phyloP scores from a whole-genome alignment of 441 rosid genomes.

The Populus tomentosa region DNA sequence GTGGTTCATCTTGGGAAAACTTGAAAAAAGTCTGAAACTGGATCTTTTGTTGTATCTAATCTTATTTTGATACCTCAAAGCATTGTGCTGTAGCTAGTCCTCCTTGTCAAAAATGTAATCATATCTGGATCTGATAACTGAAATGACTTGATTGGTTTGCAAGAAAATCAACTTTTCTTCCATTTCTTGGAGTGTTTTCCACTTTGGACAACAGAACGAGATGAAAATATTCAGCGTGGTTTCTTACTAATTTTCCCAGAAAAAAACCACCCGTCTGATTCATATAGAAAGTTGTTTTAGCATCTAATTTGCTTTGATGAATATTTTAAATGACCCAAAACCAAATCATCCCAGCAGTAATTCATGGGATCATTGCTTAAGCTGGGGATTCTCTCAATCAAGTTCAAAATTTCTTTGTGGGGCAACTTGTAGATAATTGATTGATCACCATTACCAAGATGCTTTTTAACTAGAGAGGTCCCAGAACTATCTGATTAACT shows the following conservation, averaged over 20 bases:
- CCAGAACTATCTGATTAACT: background rate
- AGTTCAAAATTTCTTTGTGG: background rate
- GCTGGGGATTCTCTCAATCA: background rate
- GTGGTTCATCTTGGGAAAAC: conserved; percentile 42
- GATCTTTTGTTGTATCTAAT: conserved; percentile 4
- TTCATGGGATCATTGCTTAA: too few species aligned
- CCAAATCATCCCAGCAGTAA: background rate
- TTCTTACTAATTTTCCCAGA: too few species aligned
- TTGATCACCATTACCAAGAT: background rate
- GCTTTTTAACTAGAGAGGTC: background rate
- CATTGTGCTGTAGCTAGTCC: conserved; percentile 4
- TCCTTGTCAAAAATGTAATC: conserved; percentile 20
- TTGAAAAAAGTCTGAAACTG: conserved; percentile 29
- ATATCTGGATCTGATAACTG: conserved; percentile 23
- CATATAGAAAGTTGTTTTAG: background rate
- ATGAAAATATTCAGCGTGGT: background rate
- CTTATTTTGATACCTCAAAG: background rate
- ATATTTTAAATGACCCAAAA: too few species aligned
- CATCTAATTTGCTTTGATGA: background rate
- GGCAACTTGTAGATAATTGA: background rate
- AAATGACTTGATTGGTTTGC: conserved; percentile 25
- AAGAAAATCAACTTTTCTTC: background rate
- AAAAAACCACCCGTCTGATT: background rate
- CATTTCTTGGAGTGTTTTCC: background rate
- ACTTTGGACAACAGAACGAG: background rate